Percentiles rank a stretch among this genome's conserved stretches.
Evolutionary conservation across 2,329 filamentous ascomycete species (phyloP).

Genomic region (Trichoderma lentiforme): DNA sequence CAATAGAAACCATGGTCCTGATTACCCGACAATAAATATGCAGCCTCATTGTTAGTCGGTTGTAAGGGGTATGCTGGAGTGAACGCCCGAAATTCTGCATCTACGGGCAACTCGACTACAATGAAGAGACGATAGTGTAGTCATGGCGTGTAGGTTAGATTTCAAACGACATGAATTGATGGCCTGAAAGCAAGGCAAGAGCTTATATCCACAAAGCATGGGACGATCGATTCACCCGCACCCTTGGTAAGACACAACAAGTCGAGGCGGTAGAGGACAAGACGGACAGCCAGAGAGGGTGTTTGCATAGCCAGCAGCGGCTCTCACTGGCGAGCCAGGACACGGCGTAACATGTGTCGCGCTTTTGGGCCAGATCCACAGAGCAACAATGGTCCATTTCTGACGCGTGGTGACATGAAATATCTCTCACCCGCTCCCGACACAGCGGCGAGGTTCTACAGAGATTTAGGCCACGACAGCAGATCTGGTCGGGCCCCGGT

Average conservation of each 20-base stretch:
- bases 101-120: not conserved
- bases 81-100: not conserved
- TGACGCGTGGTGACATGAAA: constrained; percentile 1
- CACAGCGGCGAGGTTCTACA: constrained; percentile 18
- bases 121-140: not conserved
- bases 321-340: constrained; percentile 8
- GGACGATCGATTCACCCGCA: not conserved
- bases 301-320: constrained; percentile 17
- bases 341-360: constrained; percentile 7
- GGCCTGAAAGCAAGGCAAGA: not conserved
- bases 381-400: not conserved
- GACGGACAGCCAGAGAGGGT: constrained; percentile 15
- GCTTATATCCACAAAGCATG: not conserved
- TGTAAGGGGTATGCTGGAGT: not conserved
- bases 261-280: constrained; percentile 14
- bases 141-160: not conserved
- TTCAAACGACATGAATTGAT: not conserved
- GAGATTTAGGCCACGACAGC: constrained; percentile 17
- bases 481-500: constrained; percentile 18
- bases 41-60: not conserved
- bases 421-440: constrained; percentile 17
- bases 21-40: not conserved
- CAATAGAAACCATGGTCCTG: not conserved
- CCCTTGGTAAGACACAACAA: constrained; percentile 1
- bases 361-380: constrained; percentile 7